A percentile compares a stretch with the other conserved stretches of the same genome.
Evolutionary conservation across 2,329 filamentous ascomycete genomes (phyloP).

Genomic region (Raffaelea ambrosiae): DNA sequence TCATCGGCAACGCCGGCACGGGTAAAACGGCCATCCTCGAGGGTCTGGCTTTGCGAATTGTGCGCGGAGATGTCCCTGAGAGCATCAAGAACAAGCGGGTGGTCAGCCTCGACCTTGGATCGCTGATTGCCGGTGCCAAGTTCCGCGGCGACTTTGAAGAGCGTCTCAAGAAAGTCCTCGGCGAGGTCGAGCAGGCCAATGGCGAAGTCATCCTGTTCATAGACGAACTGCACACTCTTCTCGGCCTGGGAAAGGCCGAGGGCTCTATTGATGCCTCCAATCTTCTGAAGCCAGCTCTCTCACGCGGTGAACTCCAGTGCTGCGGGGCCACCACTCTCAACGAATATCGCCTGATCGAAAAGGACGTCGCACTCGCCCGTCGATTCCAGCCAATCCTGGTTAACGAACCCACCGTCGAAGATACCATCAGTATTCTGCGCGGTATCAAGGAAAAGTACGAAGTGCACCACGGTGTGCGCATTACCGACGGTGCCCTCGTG

Average conservation of each 20-base stretch:
- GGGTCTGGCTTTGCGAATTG: slow-evolving; percentile 81
- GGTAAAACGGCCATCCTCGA: slow-evolving; percentile 93
- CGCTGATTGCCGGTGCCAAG: slow-evolving; percentile 90
- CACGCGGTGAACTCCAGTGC: slow-evolving; percentile 86
- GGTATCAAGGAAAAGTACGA: slow-evolving; percentile 98
- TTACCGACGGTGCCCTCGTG: slow-evolving; percentile 85
- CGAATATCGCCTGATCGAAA: slow-evolving; percentile 90
- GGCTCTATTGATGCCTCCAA: slow-evolving; percentile 96
- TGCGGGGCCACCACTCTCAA: slow-evolving; percentile 89
- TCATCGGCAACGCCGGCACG: slow-evolving; percentile 87
- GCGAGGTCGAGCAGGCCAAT: slow-evolving; percentile 81
- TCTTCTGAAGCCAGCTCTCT: slow-evolving; percentile 85
- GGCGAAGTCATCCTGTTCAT: slow-evolving; percentile 91
- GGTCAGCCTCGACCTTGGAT: slow-evolving; percentile 78
- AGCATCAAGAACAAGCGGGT: slow-evolving; percentile 93
- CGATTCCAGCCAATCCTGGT: slow-evolving; percentile 92
- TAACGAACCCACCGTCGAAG: slow-evolving; percentile 82
- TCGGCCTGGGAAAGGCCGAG: slow-evolving; percentile 90
- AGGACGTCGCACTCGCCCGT: slow-evolving; percentile 85
- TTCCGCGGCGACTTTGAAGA: slow-evolving; percentile 96
- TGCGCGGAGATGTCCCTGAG: slow-evolving; percentile 87
- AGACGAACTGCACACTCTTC: slow-evolving; percentile 84
- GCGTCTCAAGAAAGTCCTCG: slow-evolving; percentile 79
- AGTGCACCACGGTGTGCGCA: slow-evolving; percentile 91
- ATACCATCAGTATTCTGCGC: slow-evolving; percentile 89